phyloP scores from a whole-genome alignment of 495 filamentous ascomycete species.

The Penicillium desertorum region DNA sequence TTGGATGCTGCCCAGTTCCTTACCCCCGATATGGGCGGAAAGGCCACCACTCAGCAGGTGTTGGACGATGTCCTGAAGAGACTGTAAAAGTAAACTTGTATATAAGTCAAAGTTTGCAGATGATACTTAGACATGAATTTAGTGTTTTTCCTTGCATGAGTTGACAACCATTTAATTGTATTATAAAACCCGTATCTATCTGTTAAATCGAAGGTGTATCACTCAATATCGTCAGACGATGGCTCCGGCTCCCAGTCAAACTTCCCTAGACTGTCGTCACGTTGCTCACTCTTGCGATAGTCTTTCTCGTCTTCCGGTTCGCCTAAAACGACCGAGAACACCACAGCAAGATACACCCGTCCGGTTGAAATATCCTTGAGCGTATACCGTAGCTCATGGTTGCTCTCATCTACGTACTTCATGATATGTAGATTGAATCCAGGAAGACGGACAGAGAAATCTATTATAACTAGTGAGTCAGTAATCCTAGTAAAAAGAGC shows the following conservation, averaged over 20 bases:
- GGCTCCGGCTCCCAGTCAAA: slow-evolving; percentile 32
- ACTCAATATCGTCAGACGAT: slow-evolving; percentile 26
- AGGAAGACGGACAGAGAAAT: slow-evolving; percentile 77
- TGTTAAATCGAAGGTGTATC: slow-evolving; percentile 1
- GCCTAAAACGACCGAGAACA: slow-evolving; percentile 64
- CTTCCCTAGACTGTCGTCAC: slow-evolving; percentile 18
- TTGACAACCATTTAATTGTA: not conserved
- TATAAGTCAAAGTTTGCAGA: slow-evolving; percentile 14
- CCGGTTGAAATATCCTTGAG: slow-evolving; percentile 72
- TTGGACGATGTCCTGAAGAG: slow-evolving; percentile 84
- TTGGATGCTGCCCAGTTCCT: slow-evolving; percentile 78
- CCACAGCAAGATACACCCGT: slow-evolving; percentile 72
- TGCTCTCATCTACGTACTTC: slow-evolving; percentile 78
- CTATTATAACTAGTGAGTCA: too few relatives aligned
- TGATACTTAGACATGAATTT: slow-evolving; percentile 5
- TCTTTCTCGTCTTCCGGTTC: slow-evolving; percentile 17
- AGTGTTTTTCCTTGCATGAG: not conserved
- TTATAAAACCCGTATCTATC: not conserved
- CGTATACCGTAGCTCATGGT: slow-evolving; percentile 79
- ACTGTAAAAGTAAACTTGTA: slow-evolving; percentile 55
- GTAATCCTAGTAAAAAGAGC: too few relatives aligned
- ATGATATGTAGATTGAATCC: slow-evolving; percentile 74
- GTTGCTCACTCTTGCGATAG: slow-evolving; percentile 5
- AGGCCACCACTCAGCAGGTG: slow-evolving; percentile 83
- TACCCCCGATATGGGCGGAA: slow-evolving; percentile 89